Percentiles rank a stretch among this genome's conserved stretches.
Conservation (phyloP, 306 rosid genomes). For the Phaseolus lunatus region DNA sequence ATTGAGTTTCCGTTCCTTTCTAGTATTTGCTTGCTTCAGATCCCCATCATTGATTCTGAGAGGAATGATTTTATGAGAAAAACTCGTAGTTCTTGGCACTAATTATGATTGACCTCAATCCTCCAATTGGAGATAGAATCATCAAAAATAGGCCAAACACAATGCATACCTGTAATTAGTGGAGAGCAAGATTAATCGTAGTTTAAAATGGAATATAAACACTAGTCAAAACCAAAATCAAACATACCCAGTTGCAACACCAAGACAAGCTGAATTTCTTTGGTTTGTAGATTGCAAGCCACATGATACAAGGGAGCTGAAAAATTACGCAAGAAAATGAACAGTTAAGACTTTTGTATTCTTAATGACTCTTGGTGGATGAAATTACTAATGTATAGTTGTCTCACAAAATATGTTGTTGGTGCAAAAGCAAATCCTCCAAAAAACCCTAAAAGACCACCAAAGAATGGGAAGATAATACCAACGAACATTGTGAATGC, state of each 20-base stretch:
- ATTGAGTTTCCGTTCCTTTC: conserved; percentile 10
- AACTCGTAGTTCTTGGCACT: conserved; percentile 63
- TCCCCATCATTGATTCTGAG: not conserved
- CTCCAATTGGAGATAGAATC: conserved; percentile 80
- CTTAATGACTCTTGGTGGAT: not conserved
- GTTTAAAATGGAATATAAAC: conserved; percentile 4
- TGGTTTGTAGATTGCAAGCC: conserved; percentile 87
- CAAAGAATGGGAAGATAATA: conserved; percentile 79
- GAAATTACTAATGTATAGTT: not conserved
- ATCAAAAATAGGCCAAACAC: conserved; percentile 65
- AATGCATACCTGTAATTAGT: conserved; percentile 73
- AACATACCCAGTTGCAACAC: conserved; percentile 78
- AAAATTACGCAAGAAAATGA: conserved; percentile 16
- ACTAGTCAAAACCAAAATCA: not conserved
- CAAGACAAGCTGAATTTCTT: conserved; percentile 72
- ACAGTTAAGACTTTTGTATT: not conserved
- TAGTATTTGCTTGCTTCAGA: conserved; percentile 3
- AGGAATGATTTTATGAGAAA: conserved; percentile 55
- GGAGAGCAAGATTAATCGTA: conserved; percentile 5
- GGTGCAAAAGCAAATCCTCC: conserved; percentile 96
- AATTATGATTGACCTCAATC: conserved; percentile 71
- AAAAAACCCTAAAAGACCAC: conserved; percentile 73
- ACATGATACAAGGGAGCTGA: conserved; percentile 91
- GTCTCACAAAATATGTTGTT: conserved; percentile 80
- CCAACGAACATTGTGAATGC: conserved; percentile 77